Conservation (phyloP, 345 rosid species). For the Pelargonium nanum region DNA sequence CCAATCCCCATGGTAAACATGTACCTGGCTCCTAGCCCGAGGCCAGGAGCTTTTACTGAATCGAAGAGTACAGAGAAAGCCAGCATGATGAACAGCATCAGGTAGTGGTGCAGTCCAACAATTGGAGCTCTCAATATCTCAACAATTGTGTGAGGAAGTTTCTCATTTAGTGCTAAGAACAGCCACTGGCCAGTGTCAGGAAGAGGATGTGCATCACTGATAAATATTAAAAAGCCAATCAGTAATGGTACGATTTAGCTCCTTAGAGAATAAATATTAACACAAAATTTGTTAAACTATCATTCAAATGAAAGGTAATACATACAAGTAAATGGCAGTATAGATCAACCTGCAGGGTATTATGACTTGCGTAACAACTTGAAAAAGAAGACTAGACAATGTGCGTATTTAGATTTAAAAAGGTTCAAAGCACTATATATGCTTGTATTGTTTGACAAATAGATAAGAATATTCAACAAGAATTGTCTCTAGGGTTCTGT, state of each 20-base stretch:
- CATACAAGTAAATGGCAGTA: not conserved
- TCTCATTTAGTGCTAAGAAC: slow-evolving; percentile 75
- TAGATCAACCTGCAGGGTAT: too few relatives aligned
- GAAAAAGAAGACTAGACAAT: not conserved
- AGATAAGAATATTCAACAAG: not conserved
- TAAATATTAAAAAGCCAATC: slow-evolving; percentile 20
- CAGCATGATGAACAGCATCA: slow-evolving; percentile 82
- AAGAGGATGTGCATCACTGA: slow-evolving; percentile 66
- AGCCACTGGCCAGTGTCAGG: slow-evolving; percentile 96
- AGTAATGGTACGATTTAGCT: not conserved
- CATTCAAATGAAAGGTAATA: not conserved
- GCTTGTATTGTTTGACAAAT: not conserved
- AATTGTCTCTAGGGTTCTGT: not conserved
- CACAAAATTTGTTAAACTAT: not conserved
- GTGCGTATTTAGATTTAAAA: too few relatives aligned
- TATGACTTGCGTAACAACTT: not conserved
- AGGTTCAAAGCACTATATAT: not conserved
- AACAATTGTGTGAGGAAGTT: slow-evolving; percentile 57
- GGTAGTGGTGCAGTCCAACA: slow-evolving; percentile 71
- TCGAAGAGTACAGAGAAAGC: slow-evolving; percentile 80
- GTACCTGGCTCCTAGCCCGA: slow-evolving; percentile 84
- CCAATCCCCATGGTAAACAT: slow-evolving; percentile 90
- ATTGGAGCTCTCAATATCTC: slow-evolving; percentile 73
- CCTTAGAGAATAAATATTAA: not conserved
- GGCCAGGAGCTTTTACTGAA: slow-evolving; percentile 81